Conservation (phyloP, 805 yeast genomes). For the Brettanomyces nanus region DNA sequence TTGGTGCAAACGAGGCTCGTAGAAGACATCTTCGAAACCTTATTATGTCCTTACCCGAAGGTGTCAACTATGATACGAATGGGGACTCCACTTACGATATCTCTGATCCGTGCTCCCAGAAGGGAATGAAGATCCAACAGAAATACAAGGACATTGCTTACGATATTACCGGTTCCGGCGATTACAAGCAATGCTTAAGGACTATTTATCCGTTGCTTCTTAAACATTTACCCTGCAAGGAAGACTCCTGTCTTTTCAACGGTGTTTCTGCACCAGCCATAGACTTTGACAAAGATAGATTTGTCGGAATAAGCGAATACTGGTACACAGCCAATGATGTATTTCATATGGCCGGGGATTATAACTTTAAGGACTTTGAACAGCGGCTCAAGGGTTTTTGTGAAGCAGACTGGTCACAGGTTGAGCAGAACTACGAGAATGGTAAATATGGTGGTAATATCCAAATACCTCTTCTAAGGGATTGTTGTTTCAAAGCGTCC, state of each 20-base stretch:
- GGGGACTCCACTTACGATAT: conserved; percentile 41
- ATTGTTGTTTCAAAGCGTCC: conserved; percentile 88
- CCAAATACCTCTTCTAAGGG: conserved; percentile 47
- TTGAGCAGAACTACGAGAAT: conserved; percentile 37
- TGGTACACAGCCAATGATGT: conserved; percentile 96
- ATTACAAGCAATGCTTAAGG: conserved; percentile 64
- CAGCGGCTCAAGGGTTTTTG: conserved; percentile 65
- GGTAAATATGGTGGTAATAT: conserved; percentile 54
- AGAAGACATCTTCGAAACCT: conserved; percentile 55
- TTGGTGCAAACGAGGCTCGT: conserved; percentile 94
- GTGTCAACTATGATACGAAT: conserved; percentile 33
- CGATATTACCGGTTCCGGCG: conserved; percentile 65
- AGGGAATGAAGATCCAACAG: conserved; percentile 43
- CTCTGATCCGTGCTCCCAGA: conserved; percentile 77
- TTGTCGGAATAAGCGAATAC: conserved; percentile 91
- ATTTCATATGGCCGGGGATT: conserved; percentile 81
- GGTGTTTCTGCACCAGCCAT: conserved; percentile 92
- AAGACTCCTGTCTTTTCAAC: conserved; percentile 85
- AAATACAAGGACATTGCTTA: conserved; percentile 39
- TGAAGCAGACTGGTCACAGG: conserved; percentile 58
- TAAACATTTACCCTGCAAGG: conserved; percentile 75
- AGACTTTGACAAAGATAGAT: conserved; percentile 70
- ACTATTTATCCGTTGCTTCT: conserved; percentile 69
- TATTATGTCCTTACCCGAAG: conserved; percentile 40
- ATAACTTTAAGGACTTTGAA: conserved; percentile 65